Evolutionary conservation across 2,329 filamentous ascomycete genomes (phyloP).

Genomic region (Myotisia sp.): DNA sequence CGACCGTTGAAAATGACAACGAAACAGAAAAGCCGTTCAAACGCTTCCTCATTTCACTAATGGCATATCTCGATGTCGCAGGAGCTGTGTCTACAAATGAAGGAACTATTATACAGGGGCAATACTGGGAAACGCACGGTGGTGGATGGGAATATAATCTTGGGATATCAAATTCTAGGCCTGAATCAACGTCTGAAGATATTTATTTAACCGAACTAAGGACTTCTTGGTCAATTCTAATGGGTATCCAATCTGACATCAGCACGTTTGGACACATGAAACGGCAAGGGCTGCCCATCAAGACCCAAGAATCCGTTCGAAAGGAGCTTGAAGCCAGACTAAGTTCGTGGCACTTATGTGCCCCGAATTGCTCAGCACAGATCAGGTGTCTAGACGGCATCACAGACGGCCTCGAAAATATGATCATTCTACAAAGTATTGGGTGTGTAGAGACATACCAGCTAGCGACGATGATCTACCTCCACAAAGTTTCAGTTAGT

Average conservation of each 20-base stretch:
- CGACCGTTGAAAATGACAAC: not conserved
- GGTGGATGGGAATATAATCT: not conserved
- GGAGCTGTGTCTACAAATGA: conserved; percentile 26
- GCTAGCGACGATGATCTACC: conserved; percentile 23
- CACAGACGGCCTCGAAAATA: conserved; percentile 25
- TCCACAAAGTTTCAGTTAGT: conserved; percentile 21
- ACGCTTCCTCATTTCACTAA: conserved; percentile 26
- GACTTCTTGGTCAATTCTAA: not conserved
- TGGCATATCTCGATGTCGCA: conserved; percentile 28
- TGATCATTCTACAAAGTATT: conserved; percentile 22
- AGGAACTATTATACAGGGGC: conserved; percentile 25
- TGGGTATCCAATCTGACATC: conserved; percentile 1
- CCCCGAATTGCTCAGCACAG: not conserved
- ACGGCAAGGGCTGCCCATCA: not conserved
- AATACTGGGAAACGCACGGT: conserved; percentile 24
- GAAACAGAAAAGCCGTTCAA: conserved; percentile 19
- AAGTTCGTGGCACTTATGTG: not conserved
- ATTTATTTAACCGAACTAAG: not conserved
- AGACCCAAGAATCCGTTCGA: not conserved
- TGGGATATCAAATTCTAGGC: not conserved
- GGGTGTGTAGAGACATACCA: conserved; percentile 26
- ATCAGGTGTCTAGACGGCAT: conserved; percentile 14
- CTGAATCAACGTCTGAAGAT: not conserved
- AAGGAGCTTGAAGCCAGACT: not conserved
- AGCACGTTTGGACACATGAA: not conserved